Percentiles rank a stretch among this genome's conserved stretches.
phyloP scores from a whole-genome alignment of 495 filamentous ascomycete species.

The Mycothermus thermophilus region DNA sequence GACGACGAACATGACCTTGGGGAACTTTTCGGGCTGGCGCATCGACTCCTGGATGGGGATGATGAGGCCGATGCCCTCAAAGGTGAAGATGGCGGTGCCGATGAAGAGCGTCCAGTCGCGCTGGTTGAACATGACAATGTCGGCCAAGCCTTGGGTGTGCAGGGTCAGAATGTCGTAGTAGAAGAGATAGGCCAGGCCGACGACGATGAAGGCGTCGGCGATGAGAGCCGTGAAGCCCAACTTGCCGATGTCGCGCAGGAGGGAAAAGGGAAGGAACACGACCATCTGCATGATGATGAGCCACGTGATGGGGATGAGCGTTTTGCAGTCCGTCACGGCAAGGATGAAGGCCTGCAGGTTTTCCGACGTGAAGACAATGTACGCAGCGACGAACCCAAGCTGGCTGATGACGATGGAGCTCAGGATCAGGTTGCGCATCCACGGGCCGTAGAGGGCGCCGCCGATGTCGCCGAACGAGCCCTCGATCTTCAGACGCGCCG shows the following conservation, averaged over 20 bases:
- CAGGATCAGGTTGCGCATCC: constrained; percentile 78
- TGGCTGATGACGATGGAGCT: constrained; percentile 85
- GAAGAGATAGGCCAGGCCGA: constrained; percentile 86
- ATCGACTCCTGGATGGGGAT: constrained; percentile 98
- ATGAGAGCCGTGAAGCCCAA: constrained; percentile 80
- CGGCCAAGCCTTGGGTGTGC: constrained; percentile 58
- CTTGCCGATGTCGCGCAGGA: constrained; percentile 92
- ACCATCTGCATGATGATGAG: constrained; percentile 88
- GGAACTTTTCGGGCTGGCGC: constrained; percentile 77
- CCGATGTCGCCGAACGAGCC: constrained; percentile 96
- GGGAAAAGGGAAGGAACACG: constrained; percentile 81
- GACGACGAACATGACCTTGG: constrained; percentile 66
- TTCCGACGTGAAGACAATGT: constrained; percentile 94
- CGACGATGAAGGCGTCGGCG: constrained; percentile 84
- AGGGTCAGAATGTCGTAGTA: constrained; percentile 91
- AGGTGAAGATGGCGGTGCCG: constrained; percentile 96
- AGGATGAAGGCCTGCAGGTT: constrained; percentile 89
- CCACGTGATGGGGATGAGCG: constrained; percentile 67
- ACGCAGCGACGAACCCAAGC: constrained; percentile 90
- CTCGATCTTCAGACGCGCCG: constrained; percentile 66
- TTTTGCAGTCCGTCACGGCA: constrained; percentile 67
- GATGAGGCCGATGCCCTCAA: constrained; percentile 95
- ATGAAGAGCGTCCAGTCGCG: constrained; percentile 92
- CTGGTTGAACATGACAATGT: constrained; percentile 76
- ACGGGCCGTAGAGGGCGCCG: constrained; percentile 75